phyloP scores from a whole-genome alignment of 257 asterid species.

The Solanum sejunctum region DNA sequence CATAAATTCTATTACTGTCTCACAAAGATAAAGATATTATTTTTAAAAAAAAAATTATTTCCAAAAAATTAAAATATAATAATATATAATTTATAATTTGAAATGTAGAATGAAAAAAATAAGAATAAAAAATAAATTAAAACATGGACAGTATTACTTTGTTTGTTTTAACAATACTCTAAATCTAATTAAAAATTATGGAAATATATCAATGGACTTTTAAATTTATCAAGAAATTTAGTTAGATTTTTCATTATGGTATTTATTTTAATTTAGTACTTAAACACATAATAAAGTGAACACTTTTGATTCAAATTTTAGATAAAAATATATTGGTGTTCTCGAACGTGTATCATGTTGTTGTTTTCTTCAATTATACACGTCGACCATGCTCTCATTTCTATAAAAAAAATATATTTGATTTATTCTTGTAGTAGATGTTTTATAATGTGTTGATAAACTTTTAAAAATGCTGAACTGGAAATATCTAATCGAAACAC shows the following conservation, averaged over 20 bases:
- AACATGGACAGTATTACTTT: neutral
- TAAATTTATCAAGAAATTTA: neutral
- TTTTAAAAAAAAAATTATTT: too few species aligned
- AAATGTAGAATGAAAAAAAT: fast-evolving
- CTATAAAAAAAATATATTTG: too few species aligned
- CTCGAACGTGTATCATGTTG: neutral
- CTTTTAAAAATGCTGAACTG: neutral
- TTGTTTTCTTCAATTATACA: neutral
- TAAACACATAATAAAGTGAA: neutral
- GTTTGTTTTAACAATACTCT: neutral
- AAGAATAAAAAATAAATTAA: neutral
- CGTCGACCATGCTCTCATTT: too few species aligned
- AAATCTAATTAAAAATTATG: neutral
- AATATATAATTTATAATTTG: neutral
- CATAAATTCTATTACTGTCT: too few species aligned
- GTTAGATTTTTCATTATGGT: neutral
- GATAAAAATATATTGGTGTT: neutral
- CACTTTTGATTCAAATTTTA: neutral
- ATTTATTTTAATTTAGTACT: neutral
- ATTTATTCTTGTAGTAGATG: neutral
- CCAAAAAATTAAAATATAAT: neutral
- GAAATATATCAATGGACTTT: neutral
- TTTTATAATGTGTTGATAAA: neutral
- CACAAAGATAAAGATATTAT: too few species aligned
- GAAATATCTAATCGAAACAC: neutral